Evolutionary conservation across 176 grass and related monocot species (phyloP).

Genomic region (Phoenix dactylifera): DNA sequence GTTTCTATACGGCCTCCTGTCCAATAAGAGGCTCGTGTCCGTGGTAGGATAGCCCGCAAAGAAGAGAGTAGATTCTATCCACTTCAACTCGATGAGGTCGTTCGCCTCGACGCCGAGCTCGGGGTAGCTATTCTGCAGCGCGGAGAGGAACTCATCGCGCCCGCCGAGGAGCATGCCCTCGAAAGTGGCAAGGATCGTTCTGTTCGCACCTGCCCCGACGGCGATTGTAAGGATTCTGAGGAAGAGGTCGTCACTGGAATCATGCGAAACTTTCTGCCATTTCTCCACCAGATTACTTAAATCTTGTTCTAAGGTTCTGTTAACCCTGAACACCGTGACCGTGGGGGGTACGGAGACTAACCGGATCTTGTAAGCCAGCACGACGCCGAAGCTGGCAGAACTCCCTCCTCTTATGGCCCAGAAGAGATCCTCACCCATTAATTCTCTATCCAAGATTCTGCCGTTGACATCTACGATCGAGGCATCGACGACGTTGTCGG

Average conservation of each 20-base stretch:
- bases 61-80: conserved; percentile 47
- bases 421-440: conserved; percentile 24
- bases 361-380: conserved; percentile 10
- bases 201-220: too few species aligned
- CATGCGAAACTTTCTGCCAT: conserved; percentile 17
- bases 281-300: conserved; percentile 3
- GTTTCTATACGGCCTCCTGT: conserved; percentile 23
- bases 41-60: conserved; percentile 37
- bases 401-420: conserved; percentile 27
- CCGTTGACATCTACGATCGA: conserved; percentile 19
- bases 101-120: conserved; percentile 26
- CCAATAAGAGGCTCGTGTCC: conserved; percentile 25
- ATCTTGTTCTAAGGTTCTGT: conserved; percentile 12
- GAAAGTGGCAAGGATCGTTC: not conserved
- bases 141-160: not conserved
- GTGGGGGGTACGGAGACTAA: conserved; percentile 11
- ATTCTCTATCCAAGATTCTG: conserved; percentile 8
- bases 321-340: conserved; percentile 18
- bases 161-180: conserved; percentile 29
- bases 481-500: conserved; percentile 23
- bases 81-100: conserved; percentile 60
- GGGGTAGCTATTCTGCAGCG: conserved; percentile 26
- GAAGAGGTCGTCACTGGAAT: conserved; percentile 6
- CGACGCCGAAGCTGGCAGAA: conserved; percentile 18
- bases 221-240: conserved; percentile 3